Base-by-base conservation (phyloP, 2,329 filamentous ascomycete genomes). In the Westerdykella ornata region DNA sequence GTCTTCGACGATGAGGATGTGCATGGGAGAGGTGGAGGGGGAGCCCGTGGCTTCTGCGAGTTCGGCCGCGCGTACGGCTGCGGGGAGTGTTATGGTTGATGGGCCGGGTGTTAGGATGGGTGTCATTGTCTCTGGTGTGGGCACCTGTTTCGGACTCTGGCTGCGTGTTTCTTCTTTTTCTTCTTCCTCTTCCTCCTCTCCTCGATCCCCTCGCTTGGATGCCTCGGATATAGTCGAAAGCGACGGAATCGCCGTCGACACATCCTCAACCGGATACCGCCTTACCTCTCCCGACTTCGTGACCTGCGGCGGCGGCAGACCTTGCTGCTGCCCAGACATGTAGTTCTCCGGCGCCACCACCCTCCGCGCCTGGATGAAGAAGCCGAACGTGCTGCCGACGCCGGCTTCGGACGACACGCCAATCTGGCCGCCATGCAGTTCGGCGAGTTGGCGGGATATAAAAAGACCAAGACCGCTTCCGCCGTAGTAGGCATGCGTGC, bases 381-480 rank as follows among this genome's bases (percentile, higher is more conserved):
- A 65, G 3, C 54, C 53, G 19, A 66, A 66, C 0, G 51, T 65
- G 35, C 58, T 63, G 13, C 63, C 63, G 4, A 49, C 41, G 6
- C 54, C 57, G 4, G 55, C 46, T 39, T 55, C 42, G 0, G 63
- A 66, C 1, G 52, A 49, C 13, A 63, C 57, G 6, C 62, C 63
- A 15, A 66, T 63, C 16, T 58, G 51, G 5, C 63, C 63, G 8
- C 62, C 63, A 29, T 65, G 62, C 2, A 64, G 51, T 40, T 62
- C 61, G n/a, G 59, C 51, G 2, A 66, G 54, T 41, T 61, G 54
- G 7, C 58, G 51, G 0, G 60, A 65, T 35, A 66, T 65, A 45
- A 64, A 66, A 5, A 66, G 51, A 1, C 63, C 63, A 2, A 67
- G 53, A 5, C 63, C 62, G 16, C 53, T 59, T 5, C 63, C 63